Percentiles rank a stretch among this genome's conserved stretches.
Evolutionary conservation across 495 filamentous ascomycete species (phyloP).

Genomic region (Tuber brumale): DNA sequence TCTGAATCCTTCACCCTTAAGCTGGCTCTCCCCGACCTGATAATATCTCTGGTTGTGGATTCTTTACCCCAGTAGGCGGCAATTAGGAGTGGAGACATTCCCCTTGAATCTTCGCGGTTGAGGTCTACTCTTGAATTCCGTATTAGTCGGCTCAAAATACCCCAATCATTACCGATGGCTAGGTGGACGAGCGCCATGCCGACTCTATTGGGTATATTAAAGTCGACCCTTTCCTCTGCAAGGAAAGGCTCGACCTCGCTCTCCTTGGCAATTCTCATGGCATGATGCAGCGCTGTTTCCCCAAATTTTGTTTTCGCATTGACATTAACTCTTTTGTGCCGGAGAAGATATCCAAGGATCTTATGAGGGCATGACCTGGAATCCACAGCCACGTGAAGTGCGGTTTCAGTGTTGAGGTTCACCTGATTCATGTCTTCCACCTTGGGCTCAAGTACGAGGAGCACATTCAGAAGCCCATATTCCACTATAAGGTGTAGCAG

Average conservation of each 20-base stretch:
- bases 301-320: neutral
- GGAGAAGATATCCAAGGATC: constrained; percentile 2
- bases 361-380: neutral
- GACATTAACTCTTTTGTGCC: neutral
- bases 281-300: constrained; percentile 1
- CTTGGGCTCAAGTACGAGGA: neutral
- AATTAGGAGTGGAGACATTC: neutral
- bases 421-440: neutral
- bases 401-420: neutral
- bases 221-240: neutral
- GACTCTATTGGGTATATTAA: neutral
- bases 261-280: neutral
- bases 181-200: neutral
- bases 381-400: neutral
- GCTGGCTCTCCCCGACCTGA: neutral
- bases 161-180: neutral
- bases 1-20: constrained; percentile 1
- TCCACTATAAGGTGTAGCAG: neutral
- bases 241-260: constrained; percentile 1
- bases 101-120: neutral
- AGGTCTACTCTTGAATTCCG: neutral
- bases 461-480: neutral
- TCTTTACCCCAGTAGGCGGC: constrained; percentile 3
- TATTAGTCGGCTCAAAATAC: neutral
- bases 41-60: neutral